These are phyloP conservation scores for Ceratocystis harringtonii DNA, from an alignment of 2,329 filamentous ascomycete genomes.

Conservation along the genomic window DNA sequence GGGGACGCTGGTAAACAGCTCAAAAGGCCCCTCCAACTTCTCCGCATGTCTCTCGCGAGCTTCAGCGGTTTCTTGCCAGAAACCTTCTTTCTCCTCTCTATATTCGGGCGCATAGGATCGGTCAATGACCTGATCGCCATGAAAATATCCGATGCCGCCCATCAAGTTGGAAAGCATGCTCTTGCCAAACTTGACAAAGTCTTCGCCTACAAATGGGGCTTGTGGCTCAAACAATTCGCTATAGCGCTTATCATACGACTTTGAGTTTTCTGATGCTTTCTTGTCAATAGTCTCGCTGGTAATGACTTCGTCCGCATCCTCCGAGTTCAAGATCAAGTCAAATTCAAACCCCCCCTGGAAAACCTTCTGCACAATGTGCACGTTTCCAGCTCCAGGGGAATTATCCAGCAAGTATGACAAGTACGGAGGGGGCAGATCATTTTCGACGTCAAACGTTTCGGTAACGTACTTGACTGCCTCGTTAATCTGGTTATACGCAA, in stretches of 20 bases:
- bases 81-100: constrained; percentile 85
- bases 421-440: constrained; percentile 67
- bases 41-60: constrained; percentile 56
- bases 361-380: constrained; percentile 79
- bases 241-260: constrained; percentile 62
- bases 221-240: constrained; percentile 52
- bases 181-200: constrained; percentile 67
- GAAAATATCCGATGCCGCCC: constrained; percentile 90
- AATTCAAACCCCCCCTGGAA: constrained; percentile 88
- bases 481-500: constrained; percentile 40
- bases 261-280: constrained; percentile 50
- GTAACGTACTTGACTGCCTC: constrained; percentile 36
- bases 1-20: constrained; percentile 82
- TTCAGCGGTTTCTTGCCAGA: constrained; percentile 82
- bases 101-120: constrained; percentile 85
- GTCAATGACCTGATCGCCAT: constrained; percentile 77
- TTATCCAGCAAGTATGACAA: constrained; percentile 71
- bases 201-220: constrained; percentile 56
- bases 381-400: constrained; percentile 54
- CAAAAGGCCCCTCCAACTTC: constrained; percentile 62
- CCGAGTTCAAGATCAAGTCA: constrained; percentile 70
- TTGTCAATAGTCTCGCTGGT: constrained; percentile 50
- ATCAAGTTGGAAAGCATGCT: constrained; percentile 89
- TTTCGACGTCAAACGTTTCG: constrained; percentile 36
- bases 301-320: constrained; percentile 42